A percentile compares a stretch with the other conserved stretches of the same genome.
phyloP scores from a whole-genome alignment of 139 green algal species.

The Micractinium conductrix region DNA sequence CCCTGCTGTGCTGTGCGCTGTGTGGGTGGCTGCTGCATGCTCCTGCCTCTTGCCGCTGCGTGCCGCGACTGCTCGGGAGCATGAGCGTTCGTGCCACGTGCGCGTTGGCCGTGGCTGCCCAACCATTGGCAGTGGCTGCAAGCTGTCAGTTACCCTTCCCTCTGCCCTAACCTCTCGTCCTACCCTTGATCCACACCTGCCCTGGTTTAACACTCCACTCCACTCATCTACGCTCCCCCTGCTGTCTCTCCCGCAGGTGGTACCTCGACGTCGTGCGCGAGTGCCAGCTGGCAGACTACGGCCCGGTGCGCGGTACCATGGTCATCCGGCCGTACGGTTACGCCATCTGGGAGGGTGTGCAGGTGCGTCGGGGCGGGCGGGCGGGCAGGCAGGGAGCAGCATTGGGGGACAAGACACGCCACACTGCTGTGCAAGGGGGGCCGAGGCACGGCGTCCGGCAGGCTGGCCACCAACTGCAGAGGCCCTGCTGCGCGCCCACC shows the following conservation, averaged over 20 bases:
- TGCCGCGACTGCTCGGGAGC: too few relatives aligned
- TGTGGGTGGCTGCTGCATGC: too few relatives aligned
- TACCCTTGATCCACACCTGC: too few relatives aligned
- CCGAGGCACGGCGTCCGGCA: too few relatives aligned
- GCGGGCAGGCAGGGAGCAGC: background rate
- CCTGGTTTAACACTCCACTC: too few relatives aligned
- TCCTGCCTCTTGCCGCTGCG: background rate
- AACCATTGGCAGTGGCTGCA: background rate
- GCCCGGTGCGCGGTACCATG: conserved; percentile 98
- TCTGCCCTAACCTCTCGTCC: background rate
- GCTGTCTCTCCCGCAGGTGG: conserved; percentile 61
- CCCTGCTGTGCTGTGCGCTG: background rate
- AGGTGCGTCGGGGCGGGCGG: conserved; percentile 28
- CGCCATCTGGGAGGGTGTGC: conserved; percentile 78
- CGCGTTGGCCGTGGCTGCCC: background rate
- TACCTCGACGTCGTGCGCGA: conserved; percentile 98
- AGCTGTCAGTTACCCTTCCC: background rate
- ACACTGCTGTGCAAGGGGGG: too few relatives aligned
- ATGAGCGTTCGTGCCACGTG: too few relatives aligned
- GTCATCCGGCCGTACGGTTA: conserved; percentile 98
- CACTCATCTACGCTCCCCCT: too few relatives aligned
- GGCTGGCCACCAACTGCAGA: too few relatives aligned
- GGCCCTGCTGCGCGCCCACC: too few relatives aligned
- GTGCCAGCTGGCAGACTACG: conserved; percentile 97
- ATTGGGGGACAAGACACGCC: too few relatives aligned